phyloP scores from a whole-genome alignment of 2,329 filamentous ascomycete genomes.

The Parasarocladium wereldwijsianum region DNA sequence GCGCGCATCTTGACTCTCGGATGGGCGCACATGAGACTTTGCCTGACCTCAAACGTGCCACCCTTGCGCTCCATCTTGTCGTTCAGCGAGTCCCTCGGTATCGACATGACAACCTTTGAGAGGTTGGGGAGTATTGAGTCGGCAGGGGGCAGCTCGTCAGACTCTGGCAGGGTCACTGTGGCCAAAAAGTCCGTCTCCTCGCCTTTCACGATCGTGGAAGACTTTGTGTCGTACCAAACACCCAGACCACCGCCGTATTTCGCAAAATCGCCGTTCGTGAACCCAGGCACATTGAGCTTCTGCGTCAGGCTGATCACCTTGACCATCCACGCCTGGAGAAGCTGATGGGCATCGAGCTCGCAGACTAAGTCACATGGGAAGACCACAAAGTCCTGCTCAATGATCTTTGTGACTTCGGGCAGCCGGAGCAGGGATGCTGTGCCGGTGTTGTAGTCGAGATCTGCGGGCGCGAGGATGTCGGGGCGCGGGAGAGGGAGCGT shows the following conservation, averaged over 20 bases:
- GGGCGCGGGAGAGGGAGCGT: slow-evolving; percentile 58
- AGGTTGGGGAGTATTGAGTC: slow-evolving; percentile 53
- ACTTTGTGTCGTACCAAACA: slow-evolving; percentile 82
- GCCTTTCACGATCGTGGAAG: slow-evolving; percentile 62
- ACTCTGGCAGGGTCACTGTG: slow-evolving; percentile 38
- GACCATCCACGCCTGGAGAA: slow-evolving; percentile 88
- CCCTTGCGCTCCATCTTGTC: slow-evolving; percentile 67
- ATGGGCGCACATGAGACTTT: slow-evolving; percentile 60
- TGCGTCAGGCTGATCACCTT: slow-evolving; percentile 56
- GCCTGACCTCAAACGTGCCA: slow-evolving; percentile 51
- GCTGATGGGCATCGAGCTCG: slow-evolving; percentile 67
- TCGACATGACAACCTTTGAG: slow-evolving; percentile 70
- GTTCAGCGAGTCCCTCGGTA: slow-evolving; percentile 78
- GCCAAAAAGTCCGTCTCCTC: slow-evolving; percentile 90
- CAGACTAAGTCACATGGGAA: slow-evolving; percentile 90
- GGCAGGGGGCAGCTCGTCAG: slow-evolving; percentile 32
- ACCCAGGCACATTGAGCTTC: slow-evolving; percentile 33
- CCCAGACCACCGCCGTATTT: slow-evolving; percentile 62
- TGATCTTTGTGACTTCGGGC: slow-evolving; percentile 62
- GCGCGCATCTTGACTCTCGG: slow-evolving; percentile 67
- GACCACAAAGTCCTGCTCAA: slow-evolving; percentile 78
- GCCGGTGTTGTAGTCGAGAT: slow-evolving; percentile 68
- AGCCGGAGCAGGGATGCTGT: slow-evolving; percentile 81
- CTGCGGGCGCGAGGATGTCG: slow-evolving; percentile 60
- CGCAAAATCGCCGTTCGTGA: slow-evolving; percentile 21